phyloP scores from a whole-genome alignment of 2,329 filamentous ascomycete genomes.

The Aspergillus versicolor region DNA sequence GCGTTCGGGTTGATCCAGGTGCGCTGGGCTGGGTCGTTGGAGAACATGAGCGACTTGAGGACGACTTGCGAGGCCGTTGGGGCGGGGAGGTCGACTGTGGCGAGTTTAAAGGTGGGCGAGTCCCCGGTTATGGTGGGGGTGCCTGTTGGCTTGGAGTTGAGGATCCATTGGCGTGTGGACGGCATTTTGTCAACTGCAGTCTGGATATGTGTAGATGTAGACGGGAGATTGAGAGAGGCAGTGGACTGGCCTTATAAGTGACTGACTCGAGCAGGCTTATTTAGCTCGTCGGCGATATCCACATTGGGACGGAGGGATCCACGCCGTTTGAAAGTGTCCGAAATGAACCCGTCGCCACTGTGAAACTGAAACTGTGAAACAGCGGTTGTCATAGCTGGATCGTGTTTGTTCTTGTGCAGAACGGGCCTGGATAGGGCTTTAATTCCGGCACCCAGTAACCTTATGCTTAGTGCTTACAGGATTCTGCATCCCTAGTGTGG shows the following conservation, averaged over 20 bases:
- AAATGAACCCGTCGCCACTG: background rate
- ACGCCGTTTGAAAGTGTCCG: slow-evolving; percentile 5
- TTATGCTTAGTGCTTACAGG: background rate
- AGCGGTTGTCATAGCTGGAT: no score
- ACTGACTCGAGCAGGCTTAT: no score
- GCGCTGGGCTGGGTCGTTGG: slow-evolving; percentile 56
- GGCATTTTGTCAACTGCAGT: slow-evolving; percentile 4
- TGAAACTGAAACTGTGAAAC: no score
- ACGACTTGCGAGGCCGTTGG: slow-evolving; percentile 41
- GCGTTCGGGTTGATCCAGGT: slow-evolving; percentile 48
- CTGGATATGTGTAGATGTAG: no score
- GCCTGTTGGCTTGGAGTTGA: slow-evolving; percentile 40
- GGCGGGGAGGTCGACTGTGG: slow-evolving; percentile 29
- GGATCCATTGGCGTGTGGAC: slow-evolving; percentile 44
- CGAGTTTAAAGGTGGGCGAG: slow-evolving; percentile 14
- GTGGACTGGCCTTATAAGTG: no score
- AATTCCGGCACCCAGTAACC: no score
- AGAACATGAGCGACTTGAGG: slow-evolving; percentile 49
- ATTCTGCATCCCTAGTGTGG: background rate
- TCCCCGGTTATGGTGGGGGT: slow-evolving; percentile 29
- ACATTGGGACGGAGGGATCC: background rate
- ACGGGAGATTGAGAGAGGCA: background rate
- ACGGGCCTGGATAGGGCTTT: no score
- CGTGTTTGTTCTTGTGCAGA: no score
- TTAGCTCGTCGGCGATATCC: background rate